Conservation (phyloP, 148 eudicot genomes). For the Polygonum aviculare region DNA sequence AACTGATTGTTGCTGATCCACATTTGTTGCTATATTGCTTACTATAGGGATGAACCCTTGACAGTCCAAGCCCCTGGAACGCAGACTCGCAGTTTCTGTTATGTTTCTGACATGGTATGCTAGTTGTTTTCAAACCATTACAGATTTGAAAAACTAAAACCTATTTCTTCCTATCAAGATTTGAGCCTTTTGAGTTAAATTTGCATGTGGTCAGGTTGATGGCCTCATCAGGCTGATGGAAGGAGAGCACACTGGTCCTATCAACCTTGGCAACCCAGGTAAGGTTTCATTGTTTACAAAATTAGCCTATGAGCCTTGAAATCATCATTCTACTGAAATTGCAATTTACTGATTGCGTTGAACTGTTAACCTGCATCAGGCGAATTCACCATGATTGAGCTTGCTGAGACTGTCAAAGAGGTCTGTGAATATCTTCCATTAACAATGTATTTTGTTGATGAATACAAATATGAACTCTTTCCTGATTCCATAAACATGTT, state of each 20-base stretch:
- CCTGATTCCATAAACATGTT: background rate
- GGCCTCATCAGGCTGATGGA: constrained; percentile 96
- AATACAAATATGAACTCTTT: background rate
- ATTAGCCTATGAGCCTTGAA: background rate
- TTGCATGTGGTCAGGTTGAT: constrained; percentile 47
- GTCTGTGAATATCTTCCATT: constrained; percentile 11
- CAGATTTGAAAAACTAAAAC: too few relatives aligned
- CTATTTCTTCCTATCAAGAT: background rate
- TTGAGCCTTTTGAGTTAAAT: background rate
- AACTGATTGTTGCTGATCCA: background rate
- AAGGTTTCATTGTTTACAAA: constrained; percentile 16
- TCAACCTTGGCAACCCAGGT: constrained; percentile 96
- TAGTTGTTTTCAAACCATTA: background rate
- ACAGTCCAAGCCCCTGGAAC: constrained; percentile 97
- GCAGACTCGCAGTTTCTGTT: constrained; percentile 96
- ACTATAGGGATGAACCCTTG: constrained; percentile 66
- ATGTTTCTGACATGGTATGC: constrained; percentile 96
- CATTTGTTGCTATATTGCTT: background rate
- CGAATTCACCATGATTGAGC: constrained; percentile 98
- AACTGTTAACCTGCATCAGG: constrained; percentile 26
- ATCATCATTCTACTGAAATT: background rate
- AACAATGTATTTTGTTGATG: background rate
- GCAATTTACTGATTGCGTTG: background rate
- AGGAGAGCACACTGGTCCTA: constrained; percentile 91
- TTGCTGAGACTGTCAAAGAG: constrained; percentile 96